Conservation (phyloP, 306 rosid species). For the Canavalia gladiata region DNA sequence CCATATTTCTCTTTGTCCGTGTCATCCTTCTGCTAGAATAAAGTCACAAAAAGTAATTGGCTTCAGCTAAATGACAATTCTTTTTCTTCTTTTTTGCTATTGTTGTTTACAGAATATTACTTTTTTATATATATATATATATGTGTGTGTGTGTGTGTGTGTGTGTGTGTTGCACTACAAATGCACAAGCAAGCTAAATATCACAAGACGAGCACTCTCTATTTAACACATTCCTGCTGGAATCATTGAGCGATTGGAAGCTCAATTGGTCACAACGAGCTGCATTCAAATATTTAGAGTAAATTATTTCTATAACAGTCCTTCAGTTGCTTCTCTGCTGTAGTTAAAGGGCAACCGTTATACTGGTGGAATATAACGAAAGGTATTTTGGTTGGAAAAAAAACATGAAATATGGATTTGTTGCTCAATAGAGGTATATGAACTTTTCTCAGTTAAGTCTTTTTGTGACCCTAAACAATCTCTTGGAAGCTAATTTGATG, state of each 20-base stretch:
- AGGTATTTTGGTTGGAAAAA: constrained; percentile 1
- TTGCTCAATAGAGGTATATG: constrained; percentile 8
- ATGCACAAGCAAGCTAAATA: constrained; percentile 12
- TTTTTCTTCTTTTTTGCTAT: constrained; percentile 6
- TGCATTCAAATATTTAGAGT: constrained; percentile 16
- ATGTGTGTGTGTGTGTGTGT: no score
- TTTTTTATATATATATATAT: background rate
- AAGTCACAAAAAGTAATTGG: background rate
- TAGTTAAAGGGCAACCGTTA: background rate
- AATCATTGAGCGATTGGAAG: background rate
- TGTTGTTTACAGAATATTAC: background rate
- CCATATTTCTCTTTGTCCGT: constrained; percentile 13
- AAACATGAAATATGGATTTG: constrained; percentile 5
- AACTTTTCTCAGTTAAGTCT: constrained; percentile 21
- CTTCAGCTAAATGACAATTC: constrained; percentile 4
- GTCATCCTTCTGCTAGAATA: constrained; percentile 31
- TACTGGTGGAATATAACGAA: constrained; percentile 13
- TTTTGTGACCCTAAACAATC: constrained; percentile 21
- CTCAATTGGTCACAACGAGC: background rate
- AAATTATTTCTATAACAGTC: constrained; percentile 23
- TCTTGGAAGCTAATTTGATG: constrained; percentile 28
- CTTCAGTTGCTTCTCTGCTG: constrained; percentile 29
- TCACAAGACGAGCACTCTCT: background rate
- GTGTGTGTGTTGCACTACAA: background rate
- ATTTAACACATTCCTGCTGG: background rate